Evolutionary conservation across 495 filamentous ascomycete species (phyloP), one percentile per base, ranked within the genome.

Genomic region (Neurospora sp.): DNA sequence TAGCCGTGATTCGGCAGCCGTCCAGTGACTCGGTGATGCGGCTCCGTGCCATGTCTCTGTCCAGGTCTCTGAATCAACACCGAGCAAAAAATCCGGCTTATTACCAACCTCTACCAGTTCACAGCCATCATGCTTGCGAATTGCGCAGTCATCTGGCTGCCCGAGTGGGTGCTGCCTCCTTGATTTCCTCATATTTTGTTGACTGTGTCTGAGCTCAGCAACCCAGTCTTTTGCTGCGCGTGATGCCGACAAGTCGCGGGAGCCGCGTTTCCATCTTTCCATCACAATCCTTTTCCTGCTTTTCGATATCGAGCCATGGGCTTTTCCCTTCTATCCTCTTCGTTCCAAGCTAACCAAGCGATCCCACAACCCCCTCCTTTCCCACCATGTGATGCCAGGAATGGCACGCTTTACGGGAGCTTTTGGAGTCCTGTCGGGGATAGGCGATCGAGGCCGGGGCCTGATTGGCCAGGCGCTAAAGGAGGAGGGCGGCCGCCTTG

Each of bases 301-400:
- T 66, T 18, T 66, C 54, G 54, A 18, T 66, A 66, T 35, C 54
- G 54, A 66, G 27, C 54, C 54, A 62, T 62, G 54, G 27, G 27
- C 27, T 35, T 62, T 62, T 62, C 16, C 54, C 27, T 37, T 31
- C 48, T 66, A 35, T 31, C 54, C 54, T 35, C 35, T 35, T 35
- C 54, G 54, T 66, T 66, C 54, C 54, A 35, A 66, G 54, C 27
- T 66, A 66, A 35, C 54, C 54, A 66, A 35, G 54, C 54, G 54
- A 35, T 66, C 27, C 54, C 54, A 66, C 54, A 66, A 66, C 27
- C 31, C 69, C 74, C 72, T 42, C 48, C 31, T 27, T 59, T 12
- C 12, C 46, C 40, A 35, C 10, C 72, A 72, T 54, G 72, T 75
- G 72, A 75, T 71, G 46, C 69, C 12, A 66, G 54, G 54, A 66